Conservation (phyloP, 2,329 filamentous ascomycete species). For the Torrubiellomyces zombiae region DNA sequence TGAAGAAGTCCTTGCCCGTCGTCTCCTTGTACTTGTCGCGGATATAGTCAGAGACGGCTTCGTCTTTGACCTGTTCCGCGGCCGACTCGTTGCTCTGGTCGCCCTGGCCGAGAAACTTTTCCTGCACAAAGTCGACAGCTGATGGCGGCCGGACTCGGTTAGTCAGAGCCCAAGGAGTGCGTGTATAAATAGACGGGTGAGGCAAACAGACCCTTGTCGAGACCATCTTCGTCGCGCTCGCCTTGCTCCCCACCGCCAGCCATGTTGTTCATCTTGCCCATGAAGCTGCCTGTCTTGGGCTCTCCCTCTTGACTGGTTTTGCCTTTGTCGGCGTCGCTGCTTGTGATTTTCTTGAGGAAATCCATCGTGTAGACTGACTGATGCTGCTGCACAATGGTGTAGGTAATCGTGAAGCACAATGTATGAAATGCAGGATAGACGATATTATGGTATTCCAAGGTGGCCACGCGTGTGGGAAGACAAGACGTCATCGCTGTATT, state of each 20-base stretch:
- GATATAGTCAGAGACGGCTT: constrained; percentile 59
- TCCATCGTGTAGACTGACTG: too few species aligned
- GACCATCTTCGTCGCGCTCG: constrained; percentile 68
- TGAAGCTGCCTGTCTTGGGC: constrained; percentile 31
- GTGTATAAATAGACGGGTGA: too few species aligned
- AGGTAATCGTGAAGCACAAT: too few species aligned
- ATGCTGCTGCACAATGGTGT: too few species aligned
- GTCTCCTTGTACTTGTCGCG: constrained; percentile 51
- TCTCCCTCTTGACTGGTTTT: constrained; percentile 13
- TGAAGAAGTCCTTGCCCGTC: constrained; percentile 52
- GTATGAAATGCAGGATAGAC: too few species aligned
- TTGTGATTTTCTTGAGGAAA: constrained; percentile 34
- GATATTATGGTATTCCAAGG: too few species aligned
- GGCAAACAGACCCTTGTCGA: constrained; percentile 53
- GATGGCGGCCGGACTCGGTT: too few species aligned
- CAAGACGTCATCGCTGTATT: too few species aligned
- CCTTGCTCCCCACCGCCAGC: constrained; percentile 57
- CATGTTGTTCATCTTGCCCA: constrained; percentile 53
- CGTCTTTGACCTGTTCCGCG: constrained; percentile 69
- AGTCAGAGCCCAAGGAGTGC: too few species aligned
- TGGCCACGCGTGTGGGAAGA: too few species aligned
- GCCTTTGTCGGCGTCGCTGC: constrained; percentile 15
- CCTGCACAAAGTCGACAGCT: constrained; percentile 66
- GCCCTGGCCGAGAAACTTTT: constrained; percentile 55
- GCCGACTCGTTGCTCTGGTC: constrained; percentile 57